These are phyloP conservation scores for Candida smagusa DNA, from an alignment of 1,139 yeast genomes.

Conservation along the genomic window DNA sequence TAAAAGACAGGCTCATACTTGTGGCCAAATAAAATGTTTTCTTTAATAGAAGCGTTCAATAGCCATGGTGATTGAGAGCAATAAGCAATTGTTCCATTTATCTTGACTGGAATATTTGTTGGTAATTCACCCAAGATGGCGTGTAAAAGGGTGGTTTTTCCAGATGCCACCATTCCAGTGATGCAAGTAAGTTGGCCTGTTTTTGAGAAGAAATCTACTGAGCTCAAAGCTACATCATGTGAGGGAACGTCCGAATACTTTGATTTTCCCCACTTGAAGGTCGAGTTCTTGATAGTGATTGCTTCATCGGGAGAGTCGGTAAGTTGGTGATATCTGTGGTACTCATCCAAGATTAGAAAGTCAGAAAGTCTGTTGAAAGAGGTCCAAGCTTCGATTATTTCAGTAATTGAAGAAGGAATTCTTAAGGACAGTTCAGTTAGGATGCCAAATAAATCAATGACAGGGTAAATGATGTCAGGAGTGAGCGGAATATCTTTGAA, in stretches of 20 bases:
- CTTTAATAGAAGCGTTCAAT: slow-evolving; percentile 21
- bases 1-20: slow-evolving; percentile 18
- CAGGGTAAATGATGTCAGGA: slow-evolving; percentile 40
- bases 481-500: slow-evolving; percentile 25
- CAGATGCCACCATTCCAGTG: slow-evolving; percentile 28
- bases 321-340: slow-evolving; percentile 16
- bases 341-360: slow-evolving; percentile 33
- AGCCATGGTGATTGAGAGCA: slow-evolving; percentile 25
- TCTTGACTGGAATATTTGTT: slow-evolving; percentile 8
- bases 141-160: slow-evolving; percentile 25
- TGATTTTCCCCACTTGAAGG: slow-evolving; percentile 19
- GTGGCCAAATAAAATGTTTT: slow-evolving; percentile 23
- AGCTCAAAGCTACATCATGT: slow-evolving; percentile 15
- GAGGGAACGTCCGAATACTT: neutral
- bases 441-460: slow-evolving; percentile 34
- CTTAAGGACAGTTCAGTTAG: slow-evolving; percentile 33
- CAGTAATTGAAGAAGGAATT: slow-evolving; percentile 30
- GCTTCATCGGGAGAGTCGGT: slow-evolving; percentile 21
- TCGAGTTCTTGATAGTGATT: slow-evolving; percentile 17
- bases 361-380: slow-evolving; percentile 32
- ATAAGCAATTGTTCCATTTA: slow-evolving; percentile 24
- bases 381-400: slow-evolving; percentile 29
- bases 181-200: slow-evolving; percentile 26
- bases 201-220: slow-evolving; percentile 20
- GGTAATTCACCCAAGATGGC: slow-evolving; percentile 24